phyloP scores from a whole-genome alignment of 768 basidiomycete species.

The Kwoniella mangroviensis region DNA sequence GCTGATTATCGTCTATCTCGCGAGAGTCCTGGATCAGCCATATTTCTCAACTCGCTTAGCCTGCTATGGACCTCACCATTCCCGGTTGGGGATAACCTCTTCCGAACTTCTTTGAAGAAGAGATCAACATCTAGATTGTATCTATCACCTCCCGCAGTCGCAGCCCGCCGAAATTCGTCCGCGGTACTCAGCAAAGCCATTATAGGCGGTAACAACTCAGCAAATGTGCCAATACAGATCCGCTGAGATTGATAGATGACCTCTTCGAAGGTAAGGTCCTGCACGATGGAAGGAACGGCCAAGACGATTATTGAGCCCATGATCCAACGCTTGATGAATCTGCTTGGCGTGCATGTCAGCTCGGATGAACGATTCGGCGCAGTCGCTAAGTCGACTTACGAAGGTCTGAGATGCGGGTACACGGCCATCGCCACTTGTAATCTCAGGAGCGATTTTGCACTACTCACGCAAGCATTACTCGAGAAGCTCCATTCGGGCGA shows the following conservation, averaged over 20 bases:
- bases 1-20: no score
- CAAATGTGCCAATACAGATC: background rate
- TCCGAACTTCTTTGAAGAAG: background rate
- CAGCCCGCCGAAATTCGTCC: background rate
- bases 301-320: slow-evolving; percentile 21
- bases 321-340: slow-evolving; percentile 29
- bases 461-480: background rate
- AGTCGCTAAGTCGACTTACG: slow-evolving; percentile 1
- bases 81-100: background rate
- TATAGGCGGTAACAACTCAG: background rate
- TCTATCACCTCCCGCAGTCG: background rate
- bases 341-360: background rate
- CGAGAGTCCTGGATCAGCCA: background rate
- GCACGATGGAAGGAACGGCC: slow-evolving; percentile 7
- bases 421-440: background rate
- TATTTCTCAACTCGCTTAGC: background rate
- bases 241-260: background rate
- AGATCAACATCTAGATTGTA: background rate
- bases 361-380: background rate
- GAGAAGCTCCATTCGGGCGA: background rate
- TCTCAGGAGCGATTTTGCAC: slow-evolving; percentile 13
- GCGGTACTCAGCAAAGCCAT: background rate
- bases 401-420: slow-evolving; percentile 7
- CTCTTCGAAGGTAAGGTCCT: background rate
- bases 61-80: background rate